Base-by-base conservation (phyloP, 2,329 filamentous ascomycete species). In the Fusarium pilosicola region DNA sequence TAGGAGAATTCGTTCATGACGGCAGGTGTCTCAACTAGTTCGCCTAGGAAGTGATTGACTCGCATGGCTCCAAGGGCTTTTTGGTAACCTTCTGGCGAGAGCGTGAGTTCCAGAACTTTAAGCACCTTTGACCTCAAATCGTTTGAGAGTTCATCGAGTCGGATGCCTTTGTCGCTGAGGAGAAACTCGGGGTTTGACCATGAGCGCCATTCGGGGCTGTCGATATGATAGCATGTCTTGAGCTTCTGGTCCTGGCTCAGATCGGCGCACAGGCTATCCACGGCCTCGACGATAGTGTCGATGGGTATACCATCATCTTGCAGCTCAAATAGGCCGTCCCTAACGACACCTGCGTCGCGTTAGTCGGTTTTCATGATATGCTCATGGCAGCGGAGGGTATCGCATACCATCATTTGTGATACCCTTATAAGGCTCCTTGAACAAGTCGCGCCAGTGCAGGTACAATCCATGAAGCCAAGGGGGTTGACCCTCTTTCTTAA, bases 1-100 rank as follows among this genome's bases (percentile, higher is more conserved):
- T 95, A 95, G 3, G 90, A 93, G 82, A 88, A 89, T 79, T 94
- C 89, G 82, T 94, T 94, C 87, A 93, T 90, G 59, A 95, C 88
- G 11, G 83, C 80, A 0, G 88, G 86, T 0, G 89, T 86, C 39
- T 88, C 78, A 56, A 93, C 90, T 0, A 94, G 85, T 67, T 93
- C 87, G 49, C 92, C 93, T 0, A 95, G 86, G 81, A 94, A 94
- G 62, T 91, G 89, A 80, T 95, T 94, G 79, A 93, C 89, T 65
- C 89, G 89, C 91, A 93, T 94, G 1, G 92, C 92, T 0, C 84
- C 86, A 4, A 91, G 64, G 14, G 92, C 92, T 77, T 95, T 94
- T 24, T 86, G 80, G 81, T 94, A 95, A 20, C 93, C 93, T 78
- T 93, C 90, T 0, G 90, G 86, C 0, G 91, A 93, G 2, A 94